Base-by-base conservation (phyloP, 345 rosid genomes). In the Rhodamnia rubescens region DNA sequence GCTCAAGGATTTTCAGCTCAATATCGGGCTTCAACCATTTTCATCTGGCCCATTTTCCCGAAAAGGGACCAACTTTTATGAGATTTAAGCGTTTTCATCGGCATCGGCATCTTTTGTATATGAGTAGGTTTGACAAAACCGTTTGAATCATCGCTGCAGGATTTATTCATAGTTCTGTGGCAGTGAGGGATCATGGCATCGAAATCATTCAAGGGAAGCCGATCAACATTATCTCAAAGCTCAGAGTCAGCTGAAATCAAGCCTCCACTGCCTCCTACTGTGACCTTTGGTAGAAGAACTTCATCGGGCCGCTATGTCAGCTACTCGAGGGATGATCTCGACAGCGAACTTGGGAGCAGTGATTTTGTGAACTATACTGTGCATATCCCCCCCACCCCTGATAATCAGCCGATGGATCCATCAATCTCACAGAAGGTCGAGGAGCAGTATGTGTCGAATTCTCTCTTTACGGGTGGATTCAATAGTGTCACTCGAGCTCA, bases 251-350 rank as follows among this genome's bases (percentile, higher is more conserved):
- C 87, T 11, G 98, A 97, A 24, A 89, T 88, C 81, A 93, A 92
- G 87, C 94, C 97, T 86, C 94, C 94, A 5, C 83, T 91, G 85
- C 94, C 95, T 86, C 90, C 93, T 54, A 85, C 93, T 1, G 97
- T 95, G 86, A 93, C 92, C 55, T 97, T 95, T 88, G 98, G 90
- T 83, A 85, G 98, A 54, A 92, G 98, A 87, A 97, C 98, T 53
- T 89, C 95, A 27, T 97, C 98, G 0, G 99, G 98, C 47, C 95
- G 98, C 85, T 96, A 96, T 82, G 89, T 95, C 83, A 96, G 91
- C 90, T 97, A 94, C 90, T 97, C 99, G 0, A 94, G 99, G 83
- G 99, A 97, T 85, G 98, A 97, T 90, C 97, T 95, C 14, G 98
- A 97, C 44, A 97, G 98, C 85, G 99, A 97, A 85, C 89, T 97